Evolutionary conservation across 441 rosid genomes (phyloP).

Genomic region (Erodium trifolium): DNA sequence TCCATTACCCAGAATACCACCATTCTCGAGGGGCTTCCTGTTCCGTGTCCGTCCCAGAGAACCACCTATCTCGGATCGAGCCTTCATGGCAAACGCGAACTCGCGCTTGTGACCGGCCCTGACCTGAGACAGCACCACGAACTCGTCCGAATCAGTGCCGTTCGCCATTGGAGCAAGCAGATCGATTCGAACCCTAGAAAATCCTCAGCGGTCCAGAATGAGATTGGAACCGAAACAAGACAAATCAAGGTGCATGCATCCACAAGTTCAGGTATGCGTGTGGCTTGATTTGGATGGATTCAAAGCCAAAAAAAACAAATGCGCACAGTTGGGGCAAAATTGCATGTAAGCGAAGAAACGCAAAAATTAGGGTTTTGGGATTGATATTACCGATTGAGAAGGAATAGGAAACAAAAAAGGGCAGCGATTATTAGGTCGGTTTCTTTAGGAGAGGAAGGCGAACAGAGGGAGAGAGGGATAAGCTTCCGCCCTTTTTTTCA

Average conservation of each 20-base stretch:
- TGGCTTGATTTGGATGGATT: conserved; percentile 7
- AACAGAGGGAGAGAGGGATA: neutral
- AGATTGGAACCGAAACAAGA: neutral
- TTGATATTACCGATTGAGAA: too few species aligned
- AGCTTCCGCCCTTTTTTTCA: neutral
- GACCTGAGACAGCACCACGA: conserved; percentile 41
- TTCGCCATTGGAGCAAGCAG: conserved; percentile 48
- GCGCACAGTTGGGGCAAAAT: neutral
- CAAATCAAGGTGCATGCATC: neutral
- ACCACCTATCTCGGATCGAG: conserved; percentile 69
- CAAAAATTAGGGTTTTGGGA: conserved; percentile 24
- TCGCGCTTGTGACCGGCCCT: conserved; percentile 78
- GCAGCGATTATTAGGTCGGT: conserved; percentile 15
- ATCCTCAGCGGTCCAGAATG: neutral
- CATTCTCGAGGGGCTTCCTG: conserved; percentile 23
- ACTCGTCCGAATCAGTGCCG: conserved; percentile 50
- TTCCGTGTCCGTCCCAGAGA: conserved; percentile 68
- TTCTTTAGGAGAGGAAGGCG: conserved; percentile 17
- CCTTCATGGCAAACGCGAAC: conserved; percentile 68
- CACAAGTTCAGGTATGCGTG: neutral
- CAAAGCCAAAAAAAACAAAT: neutral
- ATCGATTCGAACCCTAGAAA: conserved; percentile 11
- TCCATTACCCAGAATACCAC: conserved; percentile 5
- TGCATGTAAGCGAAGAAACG: neutral
- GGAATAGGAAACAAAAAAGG: too few species aligned